Percentiles rank a stretch among this genome's conserved stretches.
These are phyloP conservation scores for Lipomyces yamanashiensis DNA, from an alignment of 805 yeast species.

Conservation along the genomic window DNA sequence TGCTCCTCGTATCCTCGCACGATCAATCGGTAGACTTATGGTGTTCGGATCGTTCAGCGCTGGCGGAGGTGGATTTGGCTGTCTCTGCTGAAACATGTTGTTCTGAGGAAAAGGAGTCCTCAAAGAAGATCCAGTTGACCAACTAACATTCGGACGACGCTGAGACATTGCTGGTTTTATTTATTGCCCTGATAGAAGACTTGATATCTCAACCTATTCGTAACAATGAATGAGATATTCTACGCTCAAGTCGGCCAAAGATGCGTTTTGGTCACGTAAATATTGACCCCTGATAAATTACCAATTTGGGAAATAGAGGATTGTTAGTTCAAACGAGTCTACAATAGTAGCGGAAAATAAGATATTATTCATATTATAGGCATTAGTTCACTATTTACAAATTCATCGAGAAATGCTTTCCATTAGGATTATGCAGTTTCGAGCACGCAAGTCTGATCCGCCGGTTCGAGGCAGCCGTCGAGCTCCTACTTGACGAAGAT, in stretches of 20 bases:
- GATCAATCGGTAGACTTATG: slow-evolving; percentile 15
- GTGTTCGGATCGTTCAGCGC: slow-evolving; percentile 9
- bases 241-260: too few species aligned
- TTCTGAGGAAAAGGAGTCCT: slow-evolving; percentile 7
- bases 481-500: slow-evolving; percentile 25
- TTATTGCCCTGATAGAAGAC: not conserved
- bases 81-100: slow-evolving; percentile 4
- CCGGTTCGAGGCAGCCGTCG: slow-evolving; percentile 23
- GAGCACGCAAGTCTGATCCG: slow-evolving; percentile 40
- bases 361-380: not conserved
- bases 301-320: too few species aligned
- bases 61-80: slow-evolving; percentile 12
- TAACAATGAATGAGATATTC: too few species aligned
- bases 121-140: not conserved
- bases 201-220: too few species aligned
- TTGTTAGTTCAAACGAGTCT: too few species aligned
- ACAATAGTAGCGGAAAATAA: too few species aligned
- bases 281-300: too few species aligned
- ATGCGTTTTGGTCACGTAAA: too few species aligned
- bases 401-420: slow-evolving; percentile 39
- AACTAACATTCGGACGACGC: slow-evolving; percentile 8
- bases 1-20: slow-evolving; percentile 46
- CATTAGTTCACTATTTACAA: slow-evolving; percentile 26
- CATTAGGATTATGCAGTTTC: slow-evolving; percentile 42
- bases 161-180: slow-evolving; percentile 1